Base-by-base conservation (phyloP, 441 rosid genomes). In the Erodium trifolium region DNA sequence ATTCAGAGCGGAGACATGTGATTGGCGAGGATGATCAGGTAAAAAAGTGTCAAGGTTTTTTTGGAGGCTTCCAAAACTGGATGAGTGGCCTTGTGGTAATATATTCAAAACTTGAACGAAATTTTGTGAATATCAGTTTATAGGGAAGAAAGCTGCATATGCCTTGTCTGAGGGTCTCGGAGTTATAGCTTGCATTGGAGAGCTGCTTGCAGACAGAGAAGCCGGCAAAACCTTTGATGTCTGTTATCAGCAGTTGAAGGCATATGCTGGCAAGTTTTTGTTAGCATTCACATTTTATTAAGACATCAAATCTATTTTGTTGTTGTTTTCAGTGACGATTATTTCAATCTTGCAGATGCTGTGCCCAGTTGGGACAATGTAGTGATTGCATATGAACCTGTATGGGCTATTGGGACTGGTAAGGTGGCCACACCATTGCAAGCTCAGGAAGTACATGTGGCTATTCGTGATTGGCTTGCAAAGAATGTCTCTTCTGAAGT, bases 401-500 rank as follows among this genome's bases (percentile, higher is more conserved):
- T 90, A 29, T 94, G 99, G 99, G 99, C 99, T 71, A 91, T 94
- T 78, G 97, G 97, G 75, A 91, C 97, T 63, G 99, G 97, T 70
- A 92, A 90, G 74, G 97, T 93, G 76, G 96, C 99, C 73, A 78
- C 96, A 19, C 96, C 96, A 2, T 77, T 75, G 78, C 99, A 94
- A 80, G 97, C 99, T 70, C 96, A 90, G 78, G 99, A 91, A 83
- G 99, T 91, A 65, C 97, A 91, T 76, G 86, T 76, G 49, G 94
- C 97, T 80, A 78, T 86, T 29, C 96, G 96, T 10, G 94, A 80
- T 72, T 94, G 99, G 99, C 97, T 94, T 73, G 86, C 88, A 79
- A 82, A 83, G 78, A 94, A 87, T 76, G 79, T 89, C 74, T 94
- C 96, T 5, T 89, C 83, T 39, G 99, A 84, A 84, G 90, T 87